A percentile compares a stretch with the other conserved stretches of the same genome.
phyloP scores from a whole-genome alignment of 2,329 filamentous ascomycete species.

The Trichophyton benhamiae region DNA sequence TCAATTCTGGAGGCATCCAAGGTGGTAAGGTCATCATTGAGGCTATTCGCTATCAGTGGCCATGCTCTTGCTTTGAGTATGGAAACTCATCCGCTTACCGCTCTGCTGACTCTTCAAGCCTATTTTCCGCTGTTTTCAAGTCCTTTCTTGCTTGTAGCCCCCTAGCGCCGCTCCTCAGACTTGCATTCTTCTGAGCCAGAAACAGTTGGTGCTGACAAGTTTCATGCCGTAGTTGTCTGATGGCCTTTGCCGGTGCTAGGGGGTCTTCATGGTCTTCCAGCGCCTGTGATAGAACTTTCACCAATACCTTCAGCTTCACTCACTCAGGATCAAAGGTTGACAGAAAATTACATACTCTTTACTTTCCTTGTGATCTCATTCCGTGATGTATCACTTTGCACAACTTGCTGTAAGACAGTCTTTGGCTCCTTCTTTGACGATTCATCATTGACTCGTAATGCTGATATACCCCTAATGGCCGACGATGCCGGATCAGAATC shows the following conservation, averaged over 20 bases:
- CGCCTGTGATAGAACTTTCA: constrained; percentile 44
- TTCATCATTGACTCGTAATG: neutral
- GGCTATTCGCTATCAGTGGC: constrained; percentile 14
- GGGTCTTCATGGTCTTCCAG: constrained; percentile 46
- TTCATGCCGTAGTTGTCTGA: constrained; percentile 51
- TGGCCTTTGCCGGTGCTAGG: constrained; percentile 46
- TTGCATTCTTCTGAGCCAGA: constrained; percentile 59
- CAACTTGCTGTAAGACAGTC: constrained; percentile 55
- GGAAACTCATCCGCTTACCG: constrained; percentile 29
- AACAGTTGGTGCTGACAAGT: constrained; percentile 53
- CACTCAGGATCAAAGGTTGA: too few relatives aligned
- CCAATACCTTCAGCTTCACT: neutral
- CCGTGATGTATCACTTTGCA: constrained; percentile 39
- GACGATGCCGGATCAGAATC: neutral
- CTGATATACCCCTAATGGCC: neutral
- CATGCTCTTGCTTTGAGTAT: neutral
- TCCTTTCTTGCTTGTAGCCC: constrained; percentile 67
- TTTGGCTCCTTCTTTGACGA: constrained; percentile 16
- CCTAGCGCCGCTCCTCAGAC: constrained; percentile 59
- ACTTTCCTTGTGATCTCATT: constrained; percentile 51
- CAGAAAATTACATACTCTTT: constrained; percentile 33
- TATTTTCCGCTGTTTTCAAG: constrained; percentile 55
- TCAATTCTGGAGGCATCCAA: constrained; percentile 48
- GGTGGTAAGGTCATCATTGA: constrained; percentile 43
- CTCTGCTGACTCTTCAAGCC: constrained; percentile 45